A percentile compares a stretch with the other conserved stretches of the same genome.
phyloP scores from a whole-genome alignment of 2,329 filamentous ascomycete genomes.

The Penicillium sp. region DNA sequence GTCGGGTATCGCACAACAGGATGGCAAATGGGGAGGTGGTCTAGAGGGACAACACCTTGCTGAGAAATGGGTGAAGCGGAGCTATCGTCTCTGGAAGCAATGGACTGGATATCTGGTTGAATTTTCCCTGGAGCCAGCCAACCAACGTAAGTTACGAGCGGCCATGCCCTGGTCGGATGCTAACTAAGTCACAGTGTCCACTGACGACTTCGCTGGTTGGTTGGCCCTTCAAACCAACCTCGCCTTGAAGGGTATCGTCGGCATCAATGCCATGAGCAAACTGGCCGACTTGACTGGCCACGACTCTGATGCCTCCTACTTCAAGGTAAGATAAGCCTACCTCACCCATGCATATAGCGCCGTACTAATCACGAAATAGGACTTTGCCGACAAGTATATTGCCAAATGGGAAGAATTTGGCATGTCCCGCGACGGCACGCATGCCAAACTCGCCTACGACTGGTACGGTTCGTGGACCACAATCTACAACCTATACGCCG shows the following conservation, averaged over 20 bases:
- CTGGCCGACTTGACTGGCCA: constrained; percentile 61
- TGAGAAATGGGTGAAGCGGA: constrained; percentile 61
- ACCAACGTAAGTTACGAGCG: constrained; percentile 54
- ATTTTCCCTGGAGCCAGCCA: constrained; percentile 66
- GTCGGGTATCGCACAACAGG: constrained; percentile 55
- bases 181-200: constrained; percentile 54
- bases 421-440: constrained; percentile 63
- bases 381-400: constrained; percentile 64
- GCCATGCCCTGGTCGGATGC: not conserved
- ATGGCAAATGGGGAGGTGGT: constrained; percentile 57
- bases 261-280: constrained; percentile 71
- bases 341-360: not conserved
- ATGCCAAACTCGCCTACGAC: constrained; percentile 75
- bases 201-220: constrained; percentile 78
- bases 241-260: constrained; percentile 77
- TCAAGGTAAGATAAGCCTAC: constrained; percentile 40
- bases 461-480: constrained; percentile 78
- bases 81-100: constrained; percentile 68
- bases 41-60: constrained; percentile 54
- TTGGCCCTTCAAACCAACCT: constrained; percentile 75
- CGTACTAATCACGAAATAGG: constrained; percentile 28
- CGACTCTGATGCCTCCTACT: constrained; percentile 53
- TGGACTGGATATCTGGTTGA: constrained; percentile 78
- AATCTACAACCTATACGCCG: constrained; percentile 79
- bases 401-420: constrained; percentile 66